These are phyloP conservation scores for Schizophyllum amplum DNA, from an alignment of 1,284 basidiomycete genomes.

Conservation along the genomic window DNA sequence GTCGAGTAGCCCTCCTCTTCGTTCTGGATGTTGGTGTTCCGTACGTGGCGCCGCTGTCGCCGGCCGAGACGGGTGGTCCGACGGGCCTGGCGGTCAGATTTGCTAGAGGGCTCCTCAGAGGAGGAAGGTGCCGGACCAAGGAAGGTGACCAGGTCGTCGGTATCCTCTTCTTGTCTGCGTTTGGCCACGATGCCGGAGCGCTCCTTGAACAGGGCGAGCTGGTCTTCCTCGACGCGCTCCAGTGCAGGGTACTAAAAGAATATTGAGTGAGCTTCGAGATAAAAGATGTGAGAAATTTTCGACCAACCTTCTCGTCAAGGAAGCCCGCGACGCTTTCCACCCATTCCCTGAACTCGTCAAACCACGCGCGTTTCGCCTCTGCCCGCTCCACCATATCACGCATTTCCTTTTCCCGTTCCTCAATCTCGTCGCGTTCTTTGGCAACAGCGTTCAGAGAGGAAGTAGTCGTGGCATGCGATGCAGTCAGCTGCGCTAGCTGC, in stretches of 20 bases:
- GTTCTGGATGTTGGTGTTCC: constrained; percentile 16
- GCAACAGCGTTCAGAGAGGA: constrained; percentile 53
- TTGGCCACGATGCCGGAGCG: constrained; percentile 60
- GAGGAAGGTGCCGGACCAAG: constrained; percentile 47
- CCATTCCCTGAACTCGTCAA: constrained; percentile 78
- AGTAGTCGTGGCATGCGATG: constrained; percentile 65
- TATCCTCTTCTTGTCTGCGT: constrained; percentile 66
- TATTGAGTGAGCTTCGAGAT: constrained; percentile 1
- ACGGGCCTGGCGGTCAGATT: constrained; percentile 21
- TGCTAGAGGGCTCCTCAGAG: constrained; percentile 9
- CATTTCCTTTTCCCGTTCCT: constrained; percentile 72
- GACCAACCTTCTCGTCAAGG: constrained; percentile 80
- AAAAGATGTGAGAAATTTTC: constrained; percentile 1
- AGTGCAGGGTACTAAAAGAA: constrained; percentile 65
- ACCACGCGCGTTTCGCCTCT: constrained; percentile 84
- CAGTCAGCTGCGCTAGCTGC: constrained; percentile 59
- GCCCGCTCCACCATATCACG: constrained; percentile 72
- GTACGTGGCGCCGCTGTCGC: constrained; percentile 32
- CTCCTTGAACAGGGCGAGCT: constrained; percentile 69
- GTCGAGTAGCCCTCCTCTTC: constrained; percentile 84
- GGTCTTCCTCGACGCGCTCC: constrained; percentile 81
- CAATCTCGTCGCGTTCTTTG: constrained; percentile 64
- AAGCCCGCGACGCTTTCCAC: constrained; percentile 84
- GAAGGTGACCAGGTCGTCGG: constrained; percentile 75
- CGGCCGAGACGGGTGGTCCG: constrained; percentile 45